Percentiles rank a stretch among this genome's conserved stretches.
phyloP scores from a whole-genome alignment of 768 basidiomycete genomes.

The Russula earlei region DNA sequence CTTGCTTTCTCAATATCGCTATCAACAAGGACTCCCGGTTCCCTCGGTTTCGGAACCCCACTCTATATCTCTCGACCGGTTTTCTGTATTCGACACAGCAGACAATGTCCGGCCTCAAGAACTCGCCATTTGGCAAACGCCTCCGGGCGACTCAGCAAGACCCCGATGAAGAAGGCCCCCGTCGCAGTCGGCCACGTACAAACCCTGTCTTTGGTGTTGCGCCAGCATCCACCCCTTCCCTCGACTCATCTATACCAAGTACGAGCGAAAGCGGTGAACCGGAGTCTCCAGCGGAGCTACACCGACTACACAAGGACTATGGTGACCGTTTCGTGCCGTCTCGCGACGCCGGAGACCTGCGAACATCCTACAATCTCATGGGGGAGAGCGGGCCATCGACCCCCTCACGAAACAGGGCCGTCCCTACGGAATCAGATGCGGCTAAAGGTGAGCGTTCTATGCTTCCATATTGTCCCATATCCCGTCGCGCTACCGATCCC shows the following conservation, averaged over 20 bases:
- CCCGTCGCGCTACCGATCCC: background rate
- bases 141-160: conserved; percentile 65
- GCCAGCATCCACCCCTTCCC: conserved; percentile 43
- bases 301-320: conserved; percentile 26
- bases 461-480: background rate
- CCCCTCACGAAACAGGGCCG: conserved; percentile 33
- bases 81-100: conserved; percentile 2
- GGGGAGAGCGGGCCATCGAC: conserved; percentile 35
- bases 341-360: conserved; percentile 49
- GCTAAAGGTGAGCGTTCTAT: conserved; percentile 29
- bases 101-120: conserved; percentile 67
- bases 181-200: conserved; percentile 42
- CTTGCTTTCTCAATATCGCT: background rate
- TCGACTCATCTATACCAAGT: conserved; percentile 42
- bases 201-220: conserved; percentile 46
- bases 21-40: conserved; percentile 1
- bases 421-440: conserved; percentile 37
- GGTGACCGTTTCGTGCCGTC: conserved; percentile 57
- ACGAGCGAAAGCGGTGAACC: conserved; percentile 47
- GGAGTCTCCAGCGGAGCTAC: conserved; percentile 30
- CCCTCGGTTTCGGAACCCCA: conserved; percentile 18
- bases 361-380: conserved; percentile 53
- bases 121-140: conserved; percentile 77
- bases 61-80: conserved; percentile 15
- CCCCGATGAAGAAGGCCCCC: conserved; percentile 43